These are phyloP conservation scores for Pyricularia grisea DNA, from an alignment of 2,329 filamentous ascomycete genomes.

Conservation along the genomic window DNA sequence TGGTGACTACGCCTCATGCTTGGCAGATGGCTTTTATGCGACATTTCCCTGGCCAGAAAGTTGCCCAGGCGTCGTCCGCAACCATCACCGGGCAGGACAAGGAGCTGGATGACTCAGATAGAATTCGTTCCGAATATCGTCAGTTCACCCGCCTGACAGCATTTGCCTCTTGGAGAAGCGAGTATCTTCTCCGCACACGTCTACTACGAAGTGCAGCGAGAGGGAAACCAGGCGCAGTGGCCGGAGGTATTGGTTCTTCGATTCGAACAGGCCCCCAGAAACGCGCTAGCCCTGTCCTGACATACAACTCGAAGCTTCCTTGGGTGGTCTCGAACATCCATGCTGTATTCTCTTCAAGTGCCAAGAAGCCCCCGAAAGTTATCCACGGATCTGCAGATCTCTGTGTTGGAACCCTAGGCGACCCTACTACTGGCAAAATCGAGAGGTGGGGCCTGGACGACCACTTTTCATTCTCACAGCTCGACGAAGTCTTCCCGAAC, in stretches of 20 bases:
- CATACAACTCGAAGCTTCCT: slow-evolving; percentile 76
- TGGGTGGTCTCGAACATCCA: slow-evolving; percentile 74
- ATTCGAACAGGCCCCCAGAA: slow-evolving; percentile 43
- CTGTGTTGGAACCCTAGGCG: slow-evolving; percentile 70
- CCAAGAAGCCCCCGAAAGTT: slow-evolving; percentile 67
- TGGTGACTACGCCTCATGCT: slow-evolving; percentile 85
- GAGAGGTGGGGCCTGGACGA: slow-evolving; percentile 78
- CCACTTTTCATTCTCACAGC: slow-evolving; percentile 64
- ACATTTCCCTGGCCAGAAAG: slow-evolving; percentile 71
- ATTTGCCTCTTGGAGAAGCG: slow-evolving; percentile 88
- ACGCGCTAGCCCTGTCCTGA: slow-evolving; percentile 64
- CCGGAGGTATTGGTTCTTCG: slow-evolving; percentile 40
- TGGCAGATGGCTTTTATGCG: slow-evolving; percentile 91
- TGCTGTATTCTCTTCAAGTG: slow-evolving; percentile 56
- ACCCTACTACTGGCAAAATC: slow-evolving; percentile 65
- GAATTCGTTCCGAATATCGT: slow-evolving; percentile 61
- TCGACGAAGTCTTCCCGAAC: slow-evolving; percentile 66
- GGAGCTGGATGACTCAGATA: background rate
- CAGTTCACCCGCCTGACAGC: slow-evolving; percentile 75
- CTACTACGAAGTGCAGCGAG: slow-evolving; percentile 72
- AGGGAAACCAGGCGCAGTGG: slow-evolving; percentile 62
- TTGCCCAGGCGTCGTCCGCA: background rate
- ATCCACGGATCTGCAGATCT: slow-evolving; percentile 77
- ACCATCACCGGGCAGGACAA: background rate
- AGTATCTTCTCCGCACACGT: slow-evolving; percentile 83